Conservation (phyloP, 441 rosid species). For the Hypseocharis bilobata region DNA sequence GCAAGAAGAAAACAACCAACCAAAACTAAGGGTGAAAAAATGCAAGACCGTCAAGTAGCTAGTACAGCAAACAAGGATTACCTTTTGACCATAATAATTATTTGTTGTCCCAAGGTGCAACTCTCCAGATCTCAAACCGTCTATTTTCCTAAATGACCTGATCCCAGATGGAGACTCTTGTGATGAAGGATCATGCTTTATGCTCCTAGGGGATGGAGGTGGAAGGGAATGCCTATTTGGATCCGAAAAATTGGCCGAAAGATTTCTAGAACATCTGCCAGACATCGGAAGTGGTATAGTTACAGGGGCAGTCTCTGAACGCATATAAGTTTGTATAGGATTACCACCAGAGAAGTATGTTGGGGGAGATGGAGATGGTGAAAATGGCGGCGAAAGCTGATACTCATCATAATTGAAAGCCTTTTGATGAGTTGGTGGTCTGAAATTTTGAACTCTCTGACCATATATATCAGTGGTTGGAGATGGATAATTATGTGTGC, state of each 20-base stretch:
- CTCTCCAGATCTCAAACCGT: conserved; percentile 48
- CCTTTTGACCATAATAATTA: conserved; percentile 61
- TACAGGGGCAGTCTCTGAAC: conserved; percentile 73
- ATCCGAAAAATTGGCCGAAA: conserved; percentile 68
- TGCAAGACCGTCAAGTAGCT: conserved; percentile 1
- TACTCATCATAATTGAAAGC: conserved; percentile 42
- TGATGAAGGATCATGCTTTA: conserved; percentile 54
- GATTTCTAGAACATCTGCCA: conserved; percentile 38
- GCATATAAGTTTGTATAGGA: conserved; percentile 32
- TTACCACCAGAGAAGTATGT: conserved; percentile 34
- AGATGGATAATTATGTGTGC: conserved; percentile 38
- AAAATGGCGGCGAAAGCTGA: conserved; percentile 83
- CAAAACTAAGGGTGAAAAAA: conserved; percentile 2
- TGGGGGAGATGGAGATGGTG: conserved; percentile 64
- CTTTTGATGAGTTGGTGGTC: conserved; percentile 31
- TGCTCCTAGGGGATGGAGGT: conserved; percentile 67
- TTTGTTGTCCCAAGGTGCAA: conserved; percentile 43
- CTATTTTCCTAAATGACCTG: conserved; percentile 45
- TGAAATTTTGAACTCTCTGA: conserved; percentile 33
- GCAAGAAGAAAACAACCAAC: conserved; percentile 2
- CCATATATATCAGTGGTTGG: conserved; percentile 43
- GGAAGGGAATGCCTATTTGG: conserved; percentile 69
- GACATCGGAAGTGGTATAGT: conserved; percentile 55
- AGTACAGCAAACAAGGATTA: conserved; percentile 21
- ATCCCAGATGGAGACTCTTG: conserved; percentile 70